Evolutionary conservation across 1,284 basidiomycete genomes (phyloP), one percentile per base, ranked within the genome.

Genomic region (Mycena sp.): DNA sequence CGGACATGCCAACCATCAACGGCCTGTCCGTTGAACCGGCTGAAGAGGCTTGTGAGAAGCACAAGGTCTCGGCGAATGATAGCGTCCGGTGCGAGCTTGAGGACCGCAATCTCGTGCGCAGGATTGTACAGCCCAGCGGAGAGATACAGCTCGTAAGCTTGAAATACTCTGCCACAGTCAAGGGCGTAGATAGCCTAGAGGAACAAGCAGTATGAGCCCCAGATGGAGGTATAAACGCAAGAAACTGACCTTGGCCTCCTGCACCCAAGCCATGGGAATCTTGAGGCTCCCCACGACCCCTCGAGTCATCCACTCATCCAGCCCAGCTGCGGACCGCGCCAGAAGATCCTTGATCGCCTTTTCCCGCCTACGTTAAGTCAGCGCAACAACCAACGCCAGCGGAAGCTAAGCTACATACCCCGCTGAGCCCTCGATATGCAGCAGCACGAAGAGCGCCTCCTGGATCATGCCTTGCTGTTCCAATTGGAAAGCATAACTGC

Each of bases 41-140:
- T 80, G 69, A 99, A 93, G 12, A 99, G 75, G n/a, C 83, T 83
- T 35, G 81, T 81, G n/a, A 99, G 79, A 9, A 97, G 79, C 2
- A 82, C 84, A 9, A 90, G 76, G 75, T 99, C 96, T 51, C 89
- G 86, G 10, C 93, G 85, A 45, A 98, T 83, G 56, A 98, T 83
- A 0, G 92, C 94, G 70, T 99, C 97, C 1, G 95, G 94, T 9
- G 94, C 94, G n/a, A 99, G 85, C 67, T 95, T 89, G 6, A 83
- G 77, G 29, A 95, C 83, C 1, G 93, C 93, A 23, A 98, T 81
- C 41, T 89, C 86, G 74, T 98, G 96, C 0, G 97, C 96, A 6
- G 85, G 80, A 48, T 89, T 85, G 69, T 87, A 90, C 40, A 89
- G 76, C 19, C 87, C 86, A 1, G 95, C 94, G 25, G 85, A 76